phyloP scores from a whole-genome alignment of 2,329 filamentous ascomycete species.

The Cercospora citrullina region DNA sequence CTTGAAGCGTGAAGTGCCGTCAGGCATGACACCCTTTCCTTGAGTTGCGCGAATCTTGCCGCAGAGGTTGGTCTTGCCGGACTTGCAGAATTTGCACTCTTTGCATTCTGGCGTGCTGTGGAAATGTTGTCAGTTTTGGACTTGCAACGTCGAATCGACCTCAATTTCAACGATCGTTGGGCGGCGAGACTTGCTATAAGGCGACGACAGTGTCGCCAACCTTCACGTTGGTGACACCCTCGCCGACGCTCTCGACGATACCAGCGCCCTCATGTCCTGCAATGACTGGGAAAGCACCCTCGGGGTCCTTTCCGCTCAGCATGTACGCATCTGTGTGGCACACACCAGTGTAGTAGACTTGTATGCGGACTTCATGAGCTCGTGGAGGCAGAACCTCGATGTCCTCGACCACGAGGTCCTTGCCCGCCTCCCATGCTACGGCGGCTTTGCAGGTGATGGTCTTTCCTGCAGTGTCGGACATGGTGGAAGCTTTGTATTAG shows the following conservation, averaged over 20 bases:
- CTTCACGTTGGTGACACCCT: slow-evolving; percentile 94
- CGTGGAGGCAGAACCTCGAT: slow-evolving; percentile 86
- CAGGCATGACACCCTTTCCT: slow-evolving; percentile 94
- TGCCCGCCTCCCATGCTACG: slow-evolving; percentile 94
- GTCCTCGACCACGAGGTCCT: slow-evolving; percentile 85
- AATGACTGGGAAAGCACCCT: slow-evolving; percentile 88
- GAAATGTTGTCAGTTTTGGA: neutral
- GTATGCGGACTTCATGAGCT: slow-evolving; percentile 92
- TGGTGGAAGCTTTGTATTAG: slow-evolving; percentile 35
- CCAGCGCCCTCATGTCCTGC: slow-evolving; percentile 90
- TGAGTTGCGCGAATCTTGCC: slow-evolving; percentile 98
- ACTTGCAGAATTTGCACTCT: slow-evolving; percentile 99
- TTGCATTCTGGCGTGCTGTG: slow-evolving; percentile 88
- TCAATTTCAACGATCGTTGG: neutral
- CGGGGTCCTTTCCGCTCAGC: slow-evolving; percentile 92
- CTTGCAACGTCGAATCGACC: neutral
- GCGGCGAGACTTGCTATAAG: slow-evolving; percentile 65
- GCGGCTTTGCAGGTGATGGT: slow-evolving; percentile 89
- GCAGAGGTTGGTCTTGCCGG: slow-evolving; percentile 98
- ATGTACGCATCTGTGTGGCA: slow-evolving; percentile 96
- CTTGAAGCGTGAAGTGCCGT: slow-evolving; percentile 91
- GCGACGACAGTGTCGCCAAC: slow-evolving; percentile 87
- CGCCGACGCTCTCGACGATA: slow-evolving; percentile 88
- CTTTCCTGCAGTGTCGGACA: slow-evolving; percentile 63
- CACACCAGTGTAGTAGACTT: slow-evolving; percentile 97